Evolutionary conservation across 495 filamentous ascomycete species (phyloP).

Genomic region (Paragyromitra xinjiangensis): DNA sequence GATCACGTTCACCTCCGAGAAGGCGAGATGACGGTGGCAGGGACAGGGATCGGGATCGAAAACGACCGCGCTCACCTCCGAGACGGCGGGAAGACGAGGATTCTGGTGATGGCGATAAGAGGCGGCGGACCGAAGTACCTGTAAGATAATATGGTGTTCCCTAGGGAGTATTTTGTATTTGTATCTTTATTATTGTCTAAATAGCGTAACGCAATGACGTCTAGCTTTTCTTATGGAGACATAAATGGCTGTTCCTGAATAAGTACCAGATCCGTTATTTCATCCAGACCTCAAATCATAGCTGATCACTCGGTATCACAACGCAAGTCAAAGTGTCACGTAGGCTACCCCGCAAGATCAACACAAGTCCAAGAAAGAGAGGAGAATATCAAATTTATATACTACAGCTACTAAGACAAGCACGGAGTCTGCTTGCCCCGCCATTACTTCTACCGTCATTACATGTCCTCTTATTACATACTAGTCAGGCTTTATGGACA

Average conservation of each 20-base stretch:
- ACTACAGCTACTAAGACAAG: too few relatives aligned
- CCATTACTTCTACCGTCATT: too few relatives aligned
- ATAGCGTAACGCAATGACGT: not conserved
- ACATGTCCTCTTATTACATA: not conserved
- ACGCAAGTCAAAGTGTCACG: too few relatives aligned
- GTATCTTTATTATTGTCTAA: not conserved
- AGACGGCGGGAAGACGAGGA: conserved; percentile 37
- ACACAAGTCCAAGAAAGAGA: too few relatives aligned
- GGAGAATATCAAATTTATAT: too few relatives aligned
- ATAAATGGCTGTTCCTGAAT: not conserved
- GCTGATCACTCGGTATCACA: not conserved
- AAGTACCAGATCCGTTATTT: not conserved
- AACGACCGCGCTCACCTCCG: conserved; percentile 45
- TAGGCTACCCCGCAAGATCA: too few relatives aligned
- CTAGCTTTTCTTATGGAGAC: not conserved
- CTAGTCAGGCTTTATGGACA: too few relatives aligned
- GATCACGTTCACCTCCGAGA: conserved; percentile 43
- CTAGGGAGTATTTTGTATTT: conserved; percentile 18
- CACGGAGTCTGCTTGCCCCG: too few relatives aligned
- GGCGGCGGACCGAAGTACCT: conserved; percentile 43
- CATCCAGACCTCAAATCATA: not conserved
- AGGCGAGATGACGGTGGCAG: conserved; percentile 54
- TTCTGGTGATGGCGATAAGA: conserved; percentile 45
- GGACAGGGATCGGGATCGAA: conserved; percentile 43
- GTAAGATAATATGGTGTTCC: conserved; percentile 17